Percentiles rank a stretch among this genome's conserved stretches.
phyloP scores from a whole-genome alignment of 495 filamentous ascomycete genomes.

The Pyrenula massariospora region DNA sequence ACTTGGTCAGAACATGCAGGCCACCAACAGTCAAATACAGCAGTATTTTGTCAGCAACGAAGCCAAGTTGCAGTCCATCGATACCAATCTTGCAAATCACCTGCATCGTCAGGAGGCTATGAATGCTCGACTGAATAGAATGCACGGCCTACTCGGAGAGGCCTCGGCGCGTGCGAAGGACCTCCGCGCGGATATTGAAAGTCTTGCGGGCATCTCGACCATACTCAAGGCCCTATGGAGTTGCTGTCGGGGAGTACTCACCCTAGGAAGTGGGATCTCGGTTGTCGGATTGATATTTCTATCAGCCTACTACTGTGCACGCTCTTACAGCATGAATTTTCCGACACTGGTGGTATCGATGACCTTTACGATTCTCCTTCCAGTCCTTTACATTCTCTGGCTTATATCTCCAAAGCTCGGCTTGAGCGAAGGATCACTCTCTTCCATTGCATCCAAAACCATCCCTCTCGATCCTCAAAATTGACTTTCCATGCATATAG shows the following conservation, averaged over 20 bases:
- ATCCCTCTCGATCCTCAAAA: too few species aligned
- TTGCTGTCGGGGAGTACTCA: not conserved
- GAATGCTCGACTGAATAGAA: not conserved
- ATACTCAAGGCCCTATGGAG: not conserved
- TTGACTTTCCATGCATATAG: too few species aligned
- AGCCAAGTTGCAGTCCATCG: not conserved
- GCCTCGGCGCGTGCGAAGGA: not conserved
- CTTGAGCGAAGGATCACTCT: not conserved
- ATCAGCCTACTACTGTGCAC: not conserved
- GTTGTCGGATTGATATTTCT: not conserved
- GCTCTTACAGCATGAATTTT: not conserved
- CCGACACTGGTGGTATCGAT: not conserved
- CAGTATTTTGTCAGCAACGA: not conserved
- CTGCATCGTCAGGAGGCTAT: not conserved
- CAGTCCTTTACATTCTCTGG: not conserved
- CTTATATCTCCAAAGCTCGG: not conserved
- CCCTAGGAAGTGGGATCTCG: not conserved
- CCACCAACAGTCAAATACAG: not conserved
- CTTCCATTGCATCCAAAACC: too few species aligned
- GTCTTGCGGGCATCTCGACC: not conserved
- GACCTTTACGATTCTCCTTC: not conserved
- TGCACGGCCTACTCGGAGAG: not conserved
- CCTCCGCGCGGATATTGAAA: not conserved
- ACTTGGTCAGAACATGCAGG: not conserved
- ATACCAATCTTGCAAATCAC: not conserved